phyloP scores from a whole-genome alignment of 257 asterid species.

The Solanum pennellii region DNA sequence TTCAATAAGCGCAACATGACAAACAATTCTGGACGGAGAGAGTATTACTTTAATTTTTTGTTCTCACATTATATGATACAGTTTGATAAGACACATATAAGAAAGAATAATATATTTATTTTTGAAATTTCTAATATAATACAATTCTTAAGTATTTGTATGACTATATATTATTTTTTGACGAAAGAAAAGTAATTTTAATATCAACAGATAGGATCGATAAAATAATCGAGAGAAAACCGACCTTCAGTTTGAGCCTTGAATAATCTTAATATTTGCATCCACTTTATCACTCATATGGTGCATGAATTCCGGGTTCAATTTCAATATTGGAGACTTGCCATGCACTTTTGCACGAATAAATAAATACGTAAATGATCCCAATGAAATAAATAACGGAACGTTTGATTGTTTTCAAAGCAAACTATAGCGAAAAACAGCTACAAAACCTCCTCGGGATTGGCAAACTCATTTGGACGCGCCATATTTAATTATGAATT shows the following conservation, averaged over 20 bases:
- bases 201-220: too few relatives aligned
- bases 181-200: too few relatives aligned
- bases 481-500: background rate
- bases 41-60: too few relatives aligned
- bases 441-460: slow-evolving; percentile 15
- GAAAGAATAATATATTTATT: too few relatives aligned
- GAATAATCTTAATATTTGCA: background rate
- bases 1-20: too few relatives aligned
- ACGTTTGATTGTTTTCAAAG: slow-evolving; percentile 39
- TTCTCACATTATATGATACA: background rate
- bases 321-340: background rate
- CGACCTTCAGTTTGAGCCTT: background rate
- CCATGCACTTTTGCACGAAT: background rate
- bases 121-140: too few relatives aligned
- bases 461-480: slow-evolving; percentile 6
- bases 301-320: background rate
- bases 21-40: fast-evolving
- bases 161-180: too few relatives aligned
- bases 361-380: slow-evolving; percentile 14
- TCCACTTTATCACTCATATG: background rate
- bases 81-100: background rate
- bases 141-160: too few relatives aligned
- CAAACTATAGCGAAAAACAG: slow-evolving; percentile 12
- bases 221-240: background rate
- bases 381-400: slow-evolving; percentile 23